Evolutionary conservation across 164 flowering plant genomes (phyloP).

Genomic region (Nymphaea thermarum): DNA sequence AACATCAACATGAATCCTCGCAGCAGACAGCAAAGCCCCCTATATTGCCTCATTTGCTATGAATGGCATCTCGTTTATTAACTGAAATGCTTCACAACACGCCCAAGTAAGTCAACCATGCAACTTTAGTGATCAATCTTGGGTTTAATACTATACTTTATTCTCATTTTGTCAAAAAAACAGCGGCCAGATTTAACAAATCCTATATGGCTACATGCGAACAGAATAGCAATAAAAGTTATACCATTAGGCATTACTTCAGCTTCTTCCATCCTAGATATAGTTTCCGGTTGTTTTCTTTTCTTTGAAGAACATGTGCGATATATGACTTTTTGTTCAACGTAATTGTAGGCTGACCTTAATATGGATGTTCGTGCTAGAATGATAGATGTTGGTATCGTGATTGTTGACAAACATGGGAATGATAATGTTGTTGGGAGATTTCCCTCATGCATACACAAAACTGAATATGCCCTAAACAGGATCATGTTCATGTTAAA

Average conservation of each 20-base stretch:
- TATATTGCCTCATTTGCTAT: constrained; percentile 64
- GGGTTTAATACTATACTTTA: constrained; percentile 29
- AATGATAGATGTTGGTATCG: constrained; percentile 94
- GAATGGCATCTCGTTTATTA: constrained; percentile 45
- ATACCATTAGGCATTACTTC: constrained; percentile 38
- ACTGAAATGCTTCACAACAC: constrained; percentile 41
- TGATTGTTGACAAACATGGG: constrained; percentile 95
- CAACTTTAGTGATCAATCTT: constrained; percentile 63
- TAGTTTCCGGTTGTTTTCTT: no score
- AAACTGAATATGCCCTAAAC: no score
- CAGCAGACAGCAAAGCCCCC: constrained; percentile 69
- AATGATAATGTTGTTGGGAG: no score
- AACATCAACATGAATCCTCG: constrained; percentile 33
- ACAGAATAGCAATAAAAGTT: constrained; percentile 51
- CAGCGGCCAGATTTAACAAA: constrained; percentile 34
- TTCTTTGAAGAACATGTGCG: no score
- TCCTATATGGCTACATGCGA: constrained; percentile 64
- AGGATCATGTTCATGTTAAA: no score
- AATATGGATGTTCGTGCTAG: constrained; percentile 93
- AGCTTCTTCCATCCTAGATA: constrained; percentile 36
- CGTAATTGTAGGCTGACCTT: constrained; percentile 71
- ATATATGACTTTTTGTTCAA: not conserved
- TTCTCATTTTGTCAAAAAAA: constrained; percentile 32
- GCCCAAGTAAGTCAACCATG: constrained; percentile 56
- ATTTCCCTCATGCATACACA: no score